Evolutionary conservation across 2,329 filamentous ascomycete genomes (phyloP).

Genomic region (Colletotrichum aenigma): DNA sequence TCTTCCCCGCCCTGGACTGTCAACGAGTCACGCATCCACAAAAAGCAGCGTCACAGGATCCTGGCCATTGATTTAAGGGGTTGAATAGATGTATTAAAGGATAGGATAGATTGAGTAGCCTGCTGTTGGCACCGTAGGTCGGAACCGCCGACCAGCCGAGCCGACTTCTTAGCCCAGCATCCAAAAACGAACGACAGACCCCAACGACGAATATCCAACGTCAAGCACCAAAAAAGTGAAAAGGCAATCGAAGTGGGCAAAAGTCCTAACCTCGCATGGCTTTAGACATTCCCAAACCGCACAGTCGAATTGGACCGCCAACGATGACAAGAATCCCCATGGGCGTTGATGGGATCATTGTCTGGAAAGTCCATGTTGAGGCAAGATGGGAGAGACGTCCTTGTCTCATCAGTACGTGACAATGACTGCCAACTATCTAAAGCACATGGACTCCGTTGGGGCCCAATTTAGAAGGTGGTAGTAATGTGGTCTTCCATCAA

Average conservation of each 20-base stretch:
- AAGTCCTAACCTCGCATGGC: not conserved
- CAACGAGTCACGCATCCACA: not conserved
- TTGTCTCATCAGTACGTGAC: no score
- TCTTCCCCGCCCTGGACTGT: not conserved
- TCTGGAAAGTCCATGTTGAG: not conserved
- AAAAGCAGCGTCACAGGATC: not conserved
- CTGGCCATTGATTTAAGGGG: not conserved
- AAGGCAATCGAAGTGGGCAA: not conserved
- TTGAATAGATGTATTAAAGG: not conserved
- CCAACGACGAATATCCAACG: not conserved
- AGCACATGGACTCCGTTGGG: no score
- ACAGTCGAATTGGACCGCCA: not conserved
- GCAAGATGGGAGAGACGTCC: not conserved
- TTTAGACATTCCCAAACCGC: not conserved
- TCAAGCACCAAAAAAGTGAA: not conserved
- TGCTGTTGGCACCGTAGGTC: not conserved
- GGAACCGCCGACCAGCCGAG: not conserved
- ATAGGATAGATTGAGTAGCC: not conserved
- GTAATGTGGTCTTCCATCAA: not conserved
- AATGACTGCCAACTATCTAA: no score
- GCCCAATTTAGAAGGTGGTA: no score
- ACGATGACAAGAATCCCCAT: not conserved
- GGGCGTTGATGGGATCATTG: not conserved
- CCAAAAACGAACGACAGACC: not conserved
- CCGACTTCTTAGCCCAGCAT: not conserved